Evolutionary conservation across 768 basidiomycete species (phyloP), one percentile per base, ranked within the genome.

Genomic region (Russula dissimulans): DNA sequence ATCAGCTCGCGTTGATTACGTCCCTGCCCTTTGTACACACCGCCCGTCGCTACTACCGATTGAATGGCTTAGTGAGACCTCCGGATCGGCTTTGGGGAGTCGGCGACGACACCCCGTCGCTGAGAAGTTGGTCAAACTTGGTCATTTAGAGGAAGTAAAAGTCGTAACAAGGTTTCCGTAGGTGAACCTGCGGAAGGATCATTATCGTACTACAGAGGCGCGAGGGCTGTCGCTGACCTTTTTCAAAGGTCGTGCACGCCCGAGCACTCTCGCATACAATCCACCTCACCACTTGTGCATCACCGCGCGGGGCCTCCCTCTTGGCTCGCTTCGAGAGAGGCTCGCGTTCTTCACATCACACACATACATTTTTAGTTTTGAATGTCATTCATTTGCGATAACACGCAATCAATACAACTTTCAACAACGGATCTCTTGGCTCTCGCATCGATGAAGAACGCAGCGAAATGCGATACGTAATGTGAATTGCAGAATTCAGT

Each of bases 21-120:
- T 86, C 85, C 85, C 86, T 87, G 85, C 86, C 85, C 85, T 86
- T 86, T 86, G 83, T 87, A 87, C 84, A 87, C 85, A 87, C 86
- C 83, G 83, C 86, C 85, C 81, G 84, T 86, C 84, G 81, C 86
- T 86, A 88, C 85, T 86, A 87, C 86, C 81, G 83, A 87, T 87
- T 85, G 86, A 87, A 86, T 83, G 83, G 86, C 84, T 87, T 87
- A 85, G 85, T 86, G 85, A 86, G 86, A 82, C 81, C 82, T 86
- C 78, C 79, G 82, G 83, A 87, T 85, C 77, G 82, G 79, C 83
- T 81, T 49, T 34, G 48, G 48, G 32, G 48, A 49, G 48, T 49
- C 32, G 48, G 48, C 32, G 18, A 49, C 48, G 77, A 77, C 75
- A 75, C 68, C 72, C 69, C 69, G 70, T 74, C 67, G 78, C 72